These are phyloP conservation scores for Closterium sp. DNA, from an alignment of 139 green algal genomes.

Conservation along the genomic window DNA sequence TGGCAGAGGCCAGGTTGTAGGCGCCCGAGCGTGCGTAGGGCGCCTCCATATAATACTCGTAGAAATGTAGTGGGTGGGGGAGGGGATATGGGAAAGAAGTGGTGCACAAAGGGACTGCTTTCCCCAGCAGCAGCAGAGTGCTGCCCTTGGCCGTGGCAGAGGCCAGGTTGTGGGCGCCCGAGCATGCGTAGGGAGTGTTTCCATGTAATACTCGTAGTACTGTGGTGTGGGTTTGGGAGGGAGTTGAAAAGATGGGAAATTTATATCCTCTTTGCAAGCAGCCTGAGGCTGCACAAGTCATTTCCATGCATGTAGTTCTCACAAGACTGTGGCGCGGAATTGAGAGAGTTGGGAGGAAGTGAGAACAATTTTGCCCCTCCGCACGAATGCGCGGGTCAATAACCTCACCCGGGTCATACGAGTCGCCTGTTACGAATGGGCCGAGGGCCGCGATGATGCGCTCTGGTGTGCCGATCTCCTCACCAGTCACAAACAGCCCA, in stretches of 20 bases:
- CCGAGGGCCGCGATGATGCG: constrained; percentile 28
- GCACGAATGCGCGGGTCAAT: constrained; percentile 42
- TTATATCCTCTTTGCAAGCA: no score
- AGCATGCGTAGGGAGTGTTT: constrained; percentile 56
- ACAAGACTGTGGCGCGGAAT: no score
- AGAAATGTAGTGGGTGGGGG: constrained; percentile 42
- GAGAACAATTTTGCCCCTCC: not conserved
- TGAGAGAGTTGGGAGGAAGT: not conserved
- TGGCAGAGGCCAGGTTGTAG: constrained; percentile 64
- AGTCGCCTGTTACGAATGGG: constrained; percentile 75
- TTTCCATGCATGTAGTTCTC: no score
- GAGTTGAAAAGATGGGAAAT: no score
- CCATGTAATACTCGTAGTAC: no score
- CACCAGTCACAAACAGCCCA: no score
- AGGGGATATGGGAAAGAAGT: no score
- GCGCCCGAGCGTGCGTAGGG: constrained; percentile 57
- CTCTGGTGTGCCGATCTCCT: no score
- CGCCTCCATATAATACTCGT: constrained; percentile 53
- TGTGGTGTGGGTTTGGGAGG: no score
- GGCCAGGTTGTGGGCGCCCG: constrained; percentile 60
- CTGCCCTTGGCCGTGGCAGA: constrained; percentile 67
- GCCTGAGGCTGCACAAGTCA: no score
- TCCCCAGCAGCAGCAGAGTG: constrained; percentile 60
- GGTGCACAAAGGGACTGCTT: no score
- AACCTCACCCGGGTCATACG: constrained; percentile 62